Conservation (phyloP, 768 basidiomycete genomes). For the Lyophyllum decastes region DNA sequence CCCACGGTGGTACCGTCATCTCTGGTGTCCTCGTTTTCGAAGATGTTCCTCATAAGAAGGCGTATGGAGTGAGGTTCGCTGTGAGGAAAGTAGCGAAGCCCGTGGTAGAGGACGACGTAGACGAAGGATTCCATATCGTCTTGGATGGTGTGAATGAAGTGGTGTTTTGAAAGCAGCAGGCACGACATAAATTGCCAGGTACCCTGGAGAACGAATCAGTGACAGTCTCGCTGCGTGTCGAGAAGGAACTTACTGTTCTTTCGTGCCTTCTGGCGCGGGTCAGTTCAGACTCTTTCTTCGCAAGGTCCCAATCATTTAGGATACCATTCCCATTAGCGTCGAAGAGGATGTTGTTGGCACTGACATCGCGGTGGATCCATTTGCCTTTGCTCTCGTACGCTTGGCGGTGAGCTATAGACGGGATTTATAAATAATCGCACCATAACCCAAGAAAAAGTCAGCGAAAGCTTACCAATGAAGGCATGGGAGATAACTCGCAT, state of each 20-base stretch:
- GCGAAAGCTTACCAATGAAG: slow-evolving; percentile 18
- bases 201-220: background rate
- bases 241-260: slow-evolving; percentile 3
- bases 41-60: background rate
- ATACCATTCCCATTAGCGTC: slow-evolving; percentile 4
- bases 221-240: background rate
- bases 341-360: slow-evolving; percentile 13
- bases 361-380: slow-evolving; percentile 14
- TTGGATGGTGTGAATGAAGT: slow-evolving; percentile 1
- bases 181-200: slow-evolving; percentile 18
- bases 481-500: slow-evolving; percentile 22
- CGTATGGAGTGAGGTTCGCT: background rate
- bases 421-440: background rate
- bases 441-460: background rate
- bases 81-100: slow-evolving; percentile 9
- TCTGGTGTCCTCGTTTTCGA: background rate
- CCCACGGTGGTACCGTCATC: background rate
- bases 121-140: slow-evolving; percentile 17
- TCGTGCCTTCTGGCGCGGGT: background rate
- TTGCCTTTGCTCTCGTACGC: slow-evolving; percentile 6
- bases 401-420: slow-evolving; percentile 2
- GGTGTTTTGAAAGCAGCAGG: background rate
- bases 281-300: background rate
- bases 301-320: slow-evolving; percentile 19
- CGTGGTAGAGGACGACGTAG: slow-evolving; percentile 6